A percentile compares a stretch with the other conserved stretches of the same genome.
Conservation (phyloP, 495 filamentous ascomycete genomes). For the Aspergillus nidulans region DNA sequence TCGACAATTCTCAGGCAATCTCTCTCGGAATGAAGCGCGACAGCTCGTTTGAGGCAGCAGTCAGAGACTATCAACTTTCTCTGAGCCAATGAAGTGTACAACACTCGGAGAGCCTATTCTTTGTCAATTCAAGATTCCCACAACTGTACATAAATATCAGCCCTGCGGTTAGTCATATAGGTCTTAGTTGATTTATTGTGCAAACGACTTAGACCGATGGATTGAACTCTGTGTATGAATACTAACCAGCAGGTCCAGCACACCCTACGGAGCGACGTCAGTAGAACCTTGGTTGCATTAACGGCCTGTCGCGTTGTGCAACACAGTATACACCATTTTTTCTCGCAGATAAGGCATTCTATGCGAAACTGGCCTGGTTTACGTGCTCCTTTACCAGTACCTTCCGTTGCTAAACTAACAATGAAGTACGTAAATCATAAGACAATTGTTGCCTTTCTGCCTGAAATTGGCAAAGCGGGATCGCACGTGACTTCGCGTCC, state of each 20-base stretch:
- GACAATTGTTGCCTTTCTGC: neutral
- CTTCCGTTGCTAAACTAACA: no score
- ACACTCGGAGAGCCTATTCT: neutral
- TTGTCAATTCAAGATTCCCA: neutral
- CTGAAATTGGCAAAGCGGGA: neutral
- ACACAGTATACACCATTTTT: no score
- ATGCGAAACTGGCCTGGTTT: no score
- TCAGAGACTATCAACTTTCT: conserved; percentile 47
- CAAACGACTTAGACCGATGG: no score
- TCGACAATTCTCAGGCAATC: conserved; percentile 57
- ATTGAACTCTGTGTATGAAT: no score
- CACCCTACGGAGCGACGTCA: no score
- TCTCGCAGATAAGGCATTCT: no score
- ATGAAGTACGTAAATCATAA: no score
- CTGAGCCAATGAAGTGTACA: conserved; percentile 14
- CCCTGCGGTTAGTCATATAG: neutral
- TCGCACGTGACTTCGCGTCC: neutral
- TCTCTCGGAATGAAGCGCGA: conserved; percentile 56
- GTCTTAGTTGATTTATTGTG: neutral
- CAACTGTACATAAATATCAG: conserved; percentile 3
- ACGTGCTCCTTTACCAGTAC: no score
- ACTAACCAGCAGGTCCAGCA: no score
- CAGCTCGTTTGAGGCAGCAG: conserved; percentile 51
- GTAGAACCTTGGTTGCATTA: no score
- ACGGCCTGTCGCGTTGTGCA: no score